These are phyloP conservation scores for Colletotrichum sp. DNA, from an alignment of 2,329 filamentous ascomycete species.

Conservation along the genomic window DNA sequence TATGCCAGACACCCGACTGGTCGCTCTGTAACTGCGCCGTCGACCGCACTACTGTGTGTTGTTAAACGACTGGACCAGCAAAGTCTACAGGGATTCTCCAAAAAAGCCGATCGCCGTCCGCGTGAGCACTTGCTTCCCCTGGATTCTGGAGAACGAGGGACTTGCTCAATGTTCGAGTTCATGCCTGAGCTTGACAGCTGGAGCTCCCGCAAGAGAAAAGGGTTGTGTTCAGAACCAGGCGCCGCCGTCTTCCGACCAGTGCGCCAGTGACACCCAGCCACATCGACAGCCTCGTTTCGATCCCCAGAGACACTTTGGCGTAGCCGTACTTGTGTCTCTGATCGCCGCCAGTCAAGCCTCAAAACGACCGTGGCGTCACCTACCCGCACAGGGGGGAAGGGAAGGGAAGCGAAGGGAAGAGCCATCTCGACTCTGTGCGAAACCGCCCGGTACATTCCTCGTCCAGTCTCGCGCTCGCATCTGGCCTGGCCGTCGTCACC, in stretches of 20 bases:
- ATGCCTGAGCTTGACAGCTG: neutral
- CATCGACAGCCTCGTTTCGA: neutral
- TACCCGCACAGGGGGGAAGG: neutral
- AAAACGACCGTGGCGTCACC: neutral
- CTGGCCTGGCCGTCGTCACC: neutral
- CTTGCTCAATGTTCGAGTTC: neutral
- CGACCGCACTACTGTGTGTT: neutral
- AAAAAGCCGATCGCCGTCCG: neutral
- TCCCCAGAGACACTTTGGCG: neutral
- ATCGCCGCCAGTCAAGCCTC: neutral
- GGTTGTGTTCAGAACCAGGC: neutral
- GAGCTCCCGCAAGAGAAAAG: neutral
- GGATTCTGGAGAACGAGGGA: neutral
- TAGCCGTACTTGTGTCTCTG: neutral
- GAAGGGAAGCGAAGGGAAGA: neutral
- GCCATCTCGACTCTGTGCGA: neutral
- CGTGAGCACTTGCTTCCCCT: neutral
- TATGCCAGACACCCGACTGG: neutral
- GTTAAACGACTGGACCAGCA: neutral
- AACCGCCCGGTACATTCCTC: neutral
- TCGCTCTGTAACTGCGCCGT: neutral
- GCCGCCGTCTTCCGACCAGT: neutral
- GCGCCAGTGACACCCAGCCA: neutral
- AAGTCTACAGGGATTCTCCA: conserved; percentile 7
- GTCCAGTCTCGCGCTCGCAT: neutral